Evolutionary conservation across 2,329 filamentous ascomycete species (phyloP).

Genomic region (Cadophora luteo-olivacea): DNA sequence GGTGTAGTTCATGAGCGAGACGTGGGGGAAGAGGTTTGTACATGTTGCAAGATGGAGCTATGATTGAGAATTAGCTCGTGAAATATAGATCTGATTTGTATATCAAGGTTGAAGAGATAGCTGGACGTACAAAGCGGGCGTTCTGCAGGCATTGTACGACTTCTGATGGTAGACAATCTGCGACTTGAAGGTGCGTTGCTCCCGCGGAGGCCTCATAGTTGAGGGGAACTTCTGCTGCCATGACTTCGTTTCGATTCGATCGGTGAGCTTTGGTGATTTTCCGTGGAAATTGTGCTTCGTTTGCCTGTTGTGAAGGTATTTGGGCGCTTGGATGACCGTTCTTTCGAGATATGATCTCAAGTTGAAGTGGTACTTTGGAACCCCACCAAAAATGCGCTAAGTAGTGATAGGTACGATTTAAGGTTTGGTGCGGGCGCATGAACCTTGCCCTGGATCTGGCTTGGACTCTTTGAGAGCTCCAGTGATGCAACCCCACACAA

Average conservation of each 20-base stretch:
- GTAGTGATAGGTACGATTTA: background rate
- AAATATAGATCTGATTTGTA: background rate
- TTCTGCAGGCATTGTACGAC: slow-evolving; percentile 93
- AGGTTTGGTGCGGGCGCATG: slow-evolving; percentile 3
- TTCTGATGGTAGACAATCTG: slow-evolving; percentile 76
- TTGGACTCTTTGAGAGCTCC: background rate
- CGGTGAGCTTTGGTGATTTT: background rate
- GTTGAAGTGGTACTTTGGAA: background rate
- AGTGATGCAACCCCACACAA: background rate
- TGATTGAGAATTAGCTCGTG: slow-evolving; percentile 22
- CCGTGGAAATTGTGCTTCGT: no score
- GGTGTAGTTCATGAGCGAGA: slow-evolving; percentile 99
- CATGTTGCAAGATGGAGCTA: slow-evolving; percentile 96
- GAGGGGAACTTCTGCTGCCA: slow-evolving; percentile 62
- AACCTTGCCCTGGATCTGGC: slow-evolving; percentile 2
- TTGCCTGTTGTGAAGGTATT: background rate
- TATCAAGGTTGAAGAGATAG: slow-evolving; percentile 4
- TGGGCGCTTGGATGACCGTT: background rate
- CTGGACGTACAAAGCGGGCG: slow-evolving; percentile 80
- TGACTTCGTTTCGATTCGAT: slow-evolving; percentile 12
- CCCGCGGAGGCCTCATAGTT: slow-evolving; percentile 79
- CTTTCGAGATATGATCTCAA: background rate
- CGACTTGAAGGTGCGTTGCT: slow-evolving; percentile 68
- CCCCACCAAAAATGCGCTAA: slow-evolving; percentile 5
- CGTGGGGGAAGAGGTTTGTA: slow-evolving; percentile 81